A percentile compares a stretch with the other conserved stretches of the same genome.
Evolutionary conservation across 768 basidiomycete species (phyloP).

Genomic region (Hemileccinum impolitum): DNA sequence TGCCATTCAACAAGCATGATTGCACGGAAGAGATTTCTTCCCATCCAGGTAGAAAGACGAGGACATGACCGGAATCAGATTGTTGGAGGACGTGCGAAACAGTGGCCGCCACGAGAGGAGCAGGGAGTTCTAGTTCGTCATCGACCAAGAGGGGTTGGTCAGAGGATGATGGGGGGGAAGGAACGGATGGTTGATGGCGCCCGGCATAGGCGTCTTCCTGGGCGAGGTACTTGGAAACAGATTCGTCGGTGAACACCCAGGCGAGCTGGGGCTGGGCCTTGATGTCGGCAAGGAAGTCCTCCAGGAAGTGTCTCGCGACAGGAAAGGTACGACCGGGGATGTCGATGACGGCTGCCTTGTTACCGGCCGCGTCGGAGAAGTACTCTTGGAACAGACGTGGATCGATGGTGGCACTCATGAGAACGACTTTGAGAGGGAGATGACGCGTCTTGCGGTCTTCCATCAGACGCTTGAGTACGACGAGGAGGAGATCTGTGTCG

Average conservation of each 20-base stretch:
- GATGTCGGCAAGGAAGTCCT: conserved; percentile 65
- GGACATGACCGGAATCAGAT: conserved; percentile 79
- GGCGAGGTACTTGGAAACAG: conserved; percentile 66
- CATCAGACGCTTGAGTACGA: conserved; percentile 82
- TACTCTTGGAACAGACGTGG: conserved; percentile 86
- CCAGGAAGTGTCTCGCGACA: conserved; percentile 76
- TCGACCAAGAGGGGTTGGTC: conserved; percentile 17
- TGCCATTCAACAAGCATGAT: conserved; percentile 50
- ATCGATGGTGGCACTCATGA: conserved; percentile 97
- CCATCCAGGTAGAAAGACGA: conserved; percentile 93
- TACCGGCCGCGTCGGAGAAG: conserved; percentile 62
- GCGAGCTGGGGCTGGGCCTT: conserved; percentile 33
- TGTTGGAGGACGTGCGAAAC: conserved; percentile 71
- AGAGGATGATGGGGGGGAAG: conserved; percentile 6
- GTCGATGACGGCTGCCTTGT: conserved; percentile 67
- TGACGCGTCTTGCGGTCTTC: conserved; percentile 66
- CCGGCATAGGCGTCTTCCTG: conserved; percentile 45
- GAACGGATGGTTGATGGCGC: background rate
- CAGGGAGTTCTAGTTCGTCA: conserved; percentile 75
- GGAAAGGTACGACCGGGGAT: conserved; percentile 93
- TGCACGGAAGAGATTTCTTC: conserved; percentile 82
- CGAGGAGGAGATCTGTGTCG: conserved; percentile 86
- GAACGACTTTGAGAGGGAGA: conserved; percentile 76
- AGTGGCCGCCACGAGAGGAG: conserved; percentile 75
- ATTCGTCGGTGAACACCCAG: conserved; percentile 72